Base-by-base conservation (phyloP, 768 basidiomycete genomes). In the Russula virescens region DNA sequence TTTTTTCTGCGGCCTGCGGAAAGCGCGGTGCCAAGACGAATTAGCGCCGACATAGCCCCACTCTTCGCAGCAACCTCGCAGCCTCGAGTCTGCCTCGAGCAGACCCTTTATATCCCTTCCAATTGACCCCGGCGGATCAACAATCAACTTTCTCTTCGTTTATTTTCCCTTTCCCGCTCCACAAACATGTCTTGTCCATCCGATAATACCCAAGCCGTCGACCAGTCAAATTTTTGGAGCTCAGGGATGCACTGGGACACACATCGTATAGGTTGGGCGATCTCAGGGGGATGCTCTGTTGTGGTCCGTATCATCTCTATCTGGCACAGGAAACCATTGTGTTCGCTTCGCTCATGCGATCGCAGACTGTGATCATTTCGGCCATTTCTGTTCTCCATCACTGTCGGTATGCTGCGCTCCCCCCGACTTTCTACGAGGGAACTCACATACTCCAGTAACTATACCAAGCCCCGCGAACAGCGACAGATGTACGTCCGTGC, bases 181-280 rank as follows among this genome's bases (percentile, higher is more conserved):
- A 40, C 42, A 38, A 6, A 35, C 47, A 55, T 57, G 62, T 21
- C n/a, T 55, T 87, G 86, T 69, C 81, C 81, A 16, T 77, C 81
- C 0, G 77, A 78, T 56, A 87, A 88, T 66, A 73, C 77, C 0
- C 63, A 72, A 26, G 71, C 62, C 1, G 69, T 82, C 26, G 87
- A 89, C 72, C 84, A 89, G 70, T 76, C 78, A 52, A 75, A 73
- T 11, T 89, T 89, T 70, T 89, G 87, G 88, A 74, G 75, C 68
- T 66, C 75, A 0, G 75, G 78, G 42, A 78, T 80, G 23, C 76
- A 85, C 68, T 88, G 85, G 86, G 80, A 83, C 64, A 68, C 74
- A 16, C 85, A 86, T 73, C 77, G 82, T 67, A 84, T 89, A 71
- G 88, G 88, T 54, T 90, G 88, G 88, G 78, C 85, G 11, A 77